Conservation (phyloP, 2,329 filamentous ascomycete genomes). For the Didymellaceae sp. region DNA sequence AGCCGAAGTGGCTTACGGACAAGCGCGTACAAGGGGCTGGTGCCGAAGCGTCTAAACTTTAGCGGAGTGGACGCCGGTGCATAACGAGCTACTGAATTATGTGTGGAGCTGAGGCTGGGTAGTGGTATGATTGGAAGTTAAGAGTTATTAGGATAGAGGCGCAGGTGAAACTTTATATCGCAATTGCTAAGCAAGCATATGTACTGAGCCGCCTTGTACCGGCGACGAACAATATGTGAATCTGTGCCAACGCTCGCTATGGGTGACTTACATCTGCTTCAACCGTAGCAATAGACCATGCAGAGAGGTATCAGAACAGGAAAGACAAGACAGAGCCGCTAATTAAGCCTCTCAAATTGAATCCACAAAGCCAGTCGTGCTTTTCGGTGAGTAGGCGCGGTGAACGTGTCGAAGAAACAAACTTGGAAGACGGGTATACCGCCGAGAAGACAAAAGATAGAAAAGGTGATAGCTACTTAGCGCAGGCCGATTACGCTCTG, state of each 20-base stretch:
- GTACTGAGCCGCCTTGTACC: conserved; percentile 9
- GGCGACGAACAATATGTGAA: conserved; percentile 12
- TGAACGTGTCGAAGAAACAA: background rate
- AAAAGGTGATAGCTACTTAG: conserved; percentile 47
- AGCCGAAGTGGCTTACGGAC: background rate
- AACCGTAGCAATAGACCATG: conserved; percentile 16
- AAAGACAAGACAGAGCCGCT: conserved; percentile 19
- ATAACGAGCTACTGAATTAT: background rate
- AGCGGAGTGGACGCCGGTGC: background rate
- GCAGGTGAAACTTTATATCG: conserved; percentile 7
- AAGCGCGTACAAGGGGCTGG: conserved; percentile 5
- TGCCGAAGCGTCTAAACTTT: background rate
- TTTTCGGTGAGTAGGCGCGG: conserved; percentile 9
- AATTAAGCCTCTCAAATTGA: conserved; percentile 14
- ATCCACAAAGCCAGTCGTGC: conserved; percentile 14
- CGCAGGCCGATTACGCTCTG: conserved; percentile 86
- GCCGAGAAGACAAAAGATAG: conserved; percentile 8
- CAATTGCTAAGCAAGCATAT: conserved; percentile 17
- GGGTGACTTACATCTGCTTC: conserved; percentile 14
- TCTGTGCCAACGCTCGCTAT: conserved; percentile 17
- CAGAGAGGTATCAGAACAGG: conserved; percentile 21
- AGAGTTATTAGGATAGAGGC: conserved; percentile 9
- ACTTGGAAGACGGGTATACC: background rate
- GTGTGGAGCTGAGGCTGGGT: background rate
- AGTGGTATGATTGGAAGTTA: background rate